Percentiles rank a stretch among this genome's conserved stretches.
Conservation (phyloP, 2,329 filamentous ascomycete genomes). For the Diaporthe vaccinii region DNA sequence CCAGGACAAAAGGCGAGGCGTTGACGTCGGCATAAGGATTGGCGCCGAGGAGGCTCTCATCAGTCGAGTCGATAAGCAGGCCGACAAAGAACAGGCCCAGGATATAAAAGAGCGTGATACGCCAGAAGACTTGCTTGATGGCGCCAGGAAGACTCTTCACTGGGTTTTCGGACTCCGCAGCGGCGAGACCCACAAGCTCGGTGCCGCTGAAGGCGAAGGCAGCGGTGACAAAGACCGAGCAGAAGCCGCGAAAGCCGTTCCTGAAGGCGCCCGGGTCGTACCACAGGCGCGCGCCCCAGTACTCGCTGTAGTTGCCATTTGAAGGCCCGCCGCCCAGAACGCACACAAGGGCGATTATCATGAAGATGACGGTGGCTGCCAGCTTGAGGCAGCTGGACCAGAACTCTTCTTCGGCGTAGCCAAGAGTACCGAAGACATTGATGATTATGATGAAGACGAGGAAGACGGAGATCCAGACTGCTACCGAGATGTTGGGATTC, state of each 20-base stretch:
- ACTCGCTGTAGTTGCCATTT: slow-evolving; percentile 57
- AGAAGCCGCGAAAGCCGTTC: slow-evolving; percentile 82
- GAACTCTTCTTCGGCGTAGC: slow-evolving; percentile 73
- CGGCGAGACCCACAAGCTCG: slow-evolving; percentile 80
- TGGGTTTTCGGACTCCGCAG: slow-evolving; percentile 79
- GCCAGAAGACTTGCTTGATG: slow-evolving; percentile 82
- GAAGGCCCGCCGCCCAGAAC: slow-evolving; percentile 72
- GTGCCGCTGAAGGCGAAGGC: slow-evolving; percentile 82
- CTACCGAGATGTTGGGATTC: slow-evolving; percentile 58
- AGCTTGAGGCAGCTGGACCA: slow-evolving; percentile 70
- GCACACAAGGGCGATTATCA: slow-evolving; percentile 72
- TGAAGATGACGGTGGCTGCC: slow-evolving; percentile 71
- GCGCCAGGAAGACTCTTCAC: slow-evolving; percentile 82
- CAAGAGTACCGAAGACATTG: slow-evolving; percentile 69
- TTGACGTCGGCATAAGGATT: slow-evolving; percentile 60
- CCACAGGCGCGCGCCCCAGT: slow-evolving; percentile 66
- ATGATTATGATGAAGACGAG: slow-evolving; percentile 64
- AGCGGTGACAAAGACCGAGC: slow-evolving; percentile 78
- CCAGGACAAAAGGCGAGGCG: slow-evolving; percentile 71
- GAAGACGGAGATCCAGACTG: slow-evolving; percentile 71
- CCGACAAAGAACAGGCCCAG: slow-evolving; percentile 66
- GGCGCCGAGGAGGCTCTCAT: slow-evolving; percentile 60
- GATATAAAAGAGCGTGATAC: slow-evolving; percentile 69
- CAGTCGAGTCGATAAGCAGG: slow-evolving; percentile 61
- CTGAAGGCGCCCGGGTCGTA: slow-evolving; percentile 70